Evolutionary conservation across 2,329 filamentous ascomycete genomes (phyloP).

Genomic region (Alternaria arborescens): DNA sequence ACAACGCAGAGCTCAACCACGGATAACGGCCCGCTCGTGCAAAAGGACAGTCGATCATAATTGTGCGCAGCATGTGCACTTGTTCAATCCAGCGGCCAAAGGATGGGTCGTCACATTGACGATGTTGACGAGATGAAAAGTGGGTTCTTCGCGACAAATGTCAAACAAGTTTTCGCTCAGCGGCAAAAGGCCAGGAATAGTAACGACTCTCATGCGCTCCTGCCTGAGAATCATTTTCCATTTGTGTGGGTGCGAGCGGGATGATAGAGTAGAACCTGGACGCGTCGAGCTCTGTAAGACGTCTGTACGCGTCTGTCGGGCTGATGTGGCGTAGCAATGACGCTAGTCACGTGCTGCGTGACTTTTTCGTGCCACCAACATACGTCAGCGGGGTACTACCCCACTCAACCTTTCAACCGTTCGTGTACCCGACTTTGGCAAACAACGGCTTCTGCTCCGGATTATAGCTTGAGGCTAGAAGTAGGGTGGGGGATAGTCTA

Average conservation of each 20-base stretch:
- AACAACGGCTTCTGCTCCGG: neutral
- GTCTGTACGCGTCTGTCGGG: neutral
- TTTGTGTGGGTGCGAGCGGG: neutral
- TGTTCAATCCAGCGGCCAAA: neutral
- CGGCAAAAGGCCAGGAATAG: conserved; percentile 5
- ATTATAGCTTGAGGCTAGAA: neutral
- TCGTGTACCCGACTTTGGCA: neutral
- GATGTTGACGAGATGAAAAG: conserved; percentile 20
- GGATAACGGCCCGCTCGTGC: neutral
- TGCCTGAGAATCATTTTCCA: neutral
- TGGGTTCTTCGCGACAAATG: conserved; percentile 12
- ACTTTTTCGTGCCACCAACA: conserved; percentile 22
- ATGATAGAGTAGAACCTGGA: neutral
- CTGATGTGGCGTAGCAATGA: conserved; percentile 15
- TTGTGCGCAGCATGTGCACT: neutral
- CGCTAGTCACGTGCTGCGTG: conserved; percentile 27
- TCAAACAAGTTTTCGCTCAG: conserved; percentile 11
- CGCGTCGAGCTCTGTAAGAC: neutral
- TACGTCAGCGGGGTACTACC: conserved; percentile 26
- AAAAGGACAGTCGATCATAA: neutral
- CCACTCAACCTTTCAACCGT: neutral
- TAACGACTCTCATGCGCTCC: neutral
- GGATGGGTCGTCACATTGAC: neutral
- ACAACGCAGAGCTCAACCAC: neutral
- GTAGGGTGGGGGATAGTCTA: neutral